phyloP scores from a whole-genome alignment of 148 eudicot species.

The Rhododendron molle region DNA sequence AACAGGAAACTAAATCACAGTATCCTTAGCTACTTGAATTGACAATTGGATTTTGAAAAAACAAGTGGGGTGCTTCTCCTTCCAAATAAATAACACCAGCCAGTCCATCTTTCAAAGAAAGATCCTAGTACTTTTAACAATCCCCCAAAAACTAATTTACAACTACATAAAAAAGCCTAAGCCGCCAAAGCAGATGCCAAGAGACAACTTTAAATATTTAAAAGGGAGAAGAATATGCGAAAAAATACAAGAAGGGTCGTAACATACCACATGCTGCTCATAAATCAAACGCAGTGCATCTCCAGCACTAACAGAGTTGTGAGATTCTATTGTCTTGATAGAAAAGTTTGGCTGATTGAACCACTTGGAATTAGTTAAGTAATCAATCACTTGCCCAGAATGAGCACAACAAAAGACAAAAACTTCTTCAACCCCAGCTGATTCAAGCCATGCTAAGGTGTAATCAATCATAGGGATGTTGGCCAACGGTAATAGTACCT shows the following conservation, averaged over 20 bases:
- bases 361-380: slow-evolving; percentile 83
- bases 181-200: not conserved
- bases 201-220: not conserved
- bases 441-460: slow-evolving; percentile 94
- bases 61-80: not conserved
- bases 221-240: not conserved
- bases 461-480: slow-evolving; percentile 92
- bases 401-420: slow-evolving; percentile 96
- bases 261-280: slow-evolving; percentile 77
- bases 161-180: not conserved
- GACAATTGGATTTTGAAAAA: not conserved
- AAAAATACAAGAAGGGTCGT: not conserved
- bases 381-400: slow-evolving; percentile 75
- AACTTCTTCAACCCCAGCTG: slow-evolving; percentile 90
- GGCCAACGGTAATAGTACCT: slow-evolving; percentile 86
- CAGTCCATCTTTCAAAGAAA: not conserved
- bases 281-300: slow-evolving; percentile 91
- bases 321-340: slow-evolving; percentile 82
- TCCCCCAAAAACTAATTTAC: not conserved
- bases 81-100: not conserved
- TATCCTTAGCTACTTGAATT: not conserved
- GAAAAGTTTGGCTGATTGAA: slow-evolving; percentile 67
- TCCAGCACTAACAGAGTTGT: slow-evolving; percentile 78
- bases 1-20: not conserved
- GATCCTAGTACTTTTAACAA: not conserved